Evolutionary conservation across 2,329 filamentous ascomycete genomes (phyloP), one percentile per base, ranked within the genome.

Genomic region (Lanzia echinophila): DNA sequence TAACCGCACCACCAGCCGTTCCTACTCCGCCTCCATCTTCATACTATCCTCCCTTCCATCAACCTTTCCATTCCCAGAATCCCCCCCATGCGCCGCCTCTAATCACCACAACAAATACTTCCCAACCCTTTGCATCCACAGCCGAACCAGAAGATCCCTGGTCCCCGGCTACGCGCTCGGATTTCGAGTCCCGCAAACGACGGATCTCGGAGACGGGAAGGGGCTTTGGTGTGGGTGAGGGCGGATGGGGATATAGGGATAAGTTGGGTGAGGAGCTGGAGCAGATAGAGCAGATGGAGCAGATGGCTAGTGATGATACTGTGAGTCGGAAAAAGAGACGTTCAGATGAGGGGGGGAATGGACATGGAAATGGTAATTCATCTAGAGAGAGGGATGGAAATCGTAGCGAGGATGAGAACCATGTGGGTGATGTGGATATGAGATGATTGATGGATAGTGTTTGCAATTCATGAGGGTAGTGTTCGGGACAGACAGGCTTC

Each of bases 201-300:
- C 39, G 53, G 7, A 33, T 24, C 17, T 34, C 53, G 11, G 33
- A 32, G 6, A 33, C 17, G 3, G 42, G 19, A 11, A 1, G 3
- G 3, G 41, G 11, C 20, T 20, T 44, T 15, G 42, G 47, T 2
- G 8, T 47, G 1, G 0, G 15, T 3, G 33, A 10, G 13, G 2
- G 3, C 1, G 17, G 13, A 13, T 36, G 52, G 52, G 45, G 31
- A 3, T 41, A 52, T 24, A 41, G 24, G 28, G 53, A 55, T 43
- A 55, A 55, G 34, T 38, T 55, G 42, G 34, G 8, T 1, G 6
- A 15, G 15, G 53, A 55, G 28, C 33, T 55, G 8, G 53, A 55
- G 1, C 41, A 52, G 24, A 28, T 36, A 47, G 24, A 15, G 15
- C 47, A 55, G 28, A 24, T 55, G 8, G 53, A 55, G 1, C 41